A percentile compares a stretch with the other conserved stretches of the same genome.
phyloP scores from a whole-genome alignment of 1,284 basidiomycete species.

The Irpex lacteus region DNA sequence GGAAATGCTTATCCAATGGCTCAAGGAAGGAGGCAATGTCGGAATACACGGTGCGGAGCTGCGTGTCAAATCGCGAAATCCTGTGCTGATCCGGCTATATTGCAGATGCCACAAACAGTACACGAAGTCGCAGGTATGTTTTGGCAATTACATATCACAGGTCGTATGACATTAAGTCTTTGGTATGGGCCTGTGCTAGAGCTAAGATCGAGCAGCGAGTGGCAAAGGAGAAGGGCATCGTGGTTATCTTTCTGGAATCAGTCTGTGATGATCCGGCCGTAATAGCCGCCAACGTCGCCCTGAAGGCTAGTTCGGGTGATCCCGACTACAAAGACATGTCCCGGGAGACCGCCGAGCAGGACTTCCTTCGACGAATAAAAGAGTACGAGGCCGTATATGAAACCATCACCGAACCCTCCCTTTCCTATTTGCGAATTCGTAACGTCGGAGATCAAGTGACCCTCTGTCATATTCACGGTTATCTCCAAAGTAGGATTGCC shows the following conservation, averaged over 20 bases:
- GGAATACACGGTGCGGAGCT: conserved; percentile 85
- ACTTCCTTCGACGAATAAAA: conserved; percentile 90
- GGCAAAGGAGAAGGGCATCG: conserved; percentile 86
- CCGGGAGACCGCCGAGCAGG: conserved; percentile 80
- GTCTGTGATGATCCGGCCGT: conserved; percentile 92
- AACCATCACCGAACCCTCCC: conserved; percentile 84
- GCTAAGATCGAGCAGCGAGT: conserved; percentile 81
- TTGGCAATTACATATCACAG: not conserved
- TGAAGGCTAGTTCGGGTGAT: conserved; percentile 95
- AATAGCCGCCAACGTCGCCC: conserved; percentile 92
- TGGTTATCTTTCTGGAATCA: conserved; percentile 93
- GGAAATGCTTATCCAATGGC: conserved; percentile 93
- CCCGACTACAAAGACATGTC: conserved; percentile 95
- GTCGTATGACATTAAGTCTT: not conserved
- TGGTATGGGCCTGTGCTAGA: conserved; percentile 36
- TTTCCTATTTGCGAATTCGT: conserved; percentile 85
- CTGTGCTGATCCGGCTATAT: not conserved
- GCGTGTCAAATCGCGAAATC: not conserved
- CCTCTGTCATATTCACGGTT: conserved; percentile 85
- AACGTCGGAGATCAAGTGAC: conserved; percentile 88
- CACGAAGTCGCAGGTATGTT: conserved; percentile 62
- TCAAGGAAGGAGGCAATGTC: conserved; percentile 95
- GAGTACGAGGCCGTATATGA: conserved; percentile 98
- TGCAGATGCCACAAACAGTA: conserved; percentile 93
- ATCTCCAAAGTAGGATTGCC: conserved; percentile 94